Percentiles rank a stretch among this genome's conserved stretches.
phyloP scores from a whole-genome alignment of 352 stramenopile genomes.

The Phytophthora chlamydospora region DNA sequence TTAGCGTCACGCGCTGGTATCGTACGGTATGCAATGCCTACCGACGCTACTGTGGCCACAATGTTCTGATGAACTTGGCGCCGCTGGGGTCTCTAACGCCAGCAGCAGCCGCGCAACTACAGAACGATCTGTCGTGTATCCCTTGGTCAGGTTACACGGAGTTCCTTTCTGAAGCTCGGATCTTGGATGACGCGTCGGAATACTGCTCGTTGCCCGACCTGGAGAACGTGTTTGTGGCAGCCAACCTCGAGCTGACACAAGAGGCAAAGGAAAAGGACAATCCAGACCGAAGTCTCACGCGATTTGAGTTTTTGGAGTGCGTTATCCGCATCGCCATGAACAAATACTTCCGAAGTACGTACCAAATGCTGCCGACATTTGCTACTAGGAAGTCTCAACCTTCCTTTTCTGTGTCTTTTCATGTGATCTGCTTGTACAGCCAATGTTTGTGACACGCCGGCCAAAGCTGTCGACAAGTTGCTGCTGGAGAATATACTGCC shows the following conservation, averaged over 20 bases:
- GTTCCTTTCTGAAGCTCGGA: slow-evolving; percentile 63
- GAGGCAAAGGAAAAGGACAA: slow-evolving; percentile 86
- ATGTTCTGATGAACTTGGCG: slow-evolving; percentile 59
- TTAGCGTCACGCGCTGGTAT: slow-evolving; percentile 57
- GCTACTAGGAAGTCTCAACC: not conserved
- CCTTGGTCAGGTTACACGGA: slow-evolving; percentile 78
- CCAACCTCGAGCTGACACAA: slow-evolving; percentile 78
- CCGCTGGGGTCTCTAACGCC: slow-evolving; percentile 44
- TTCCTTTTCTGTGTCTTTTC: slow-evolving; percentile 7
- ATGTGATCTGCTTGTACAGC: slow-evolving; percentile 34
- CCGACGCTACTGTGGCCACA: slow-evolving; percentile 69
- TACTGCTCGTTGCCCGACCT: slow-evolving; percentile 70
- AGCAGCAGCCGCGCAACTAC: slow-evolving; percentile 54
- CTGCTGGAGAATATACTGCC: slow-evolving; percentile 61
- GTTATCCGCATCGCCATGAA: slow-evolving; percentile 82
- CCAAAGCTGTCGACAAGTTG: slow-evolving; percentile 75
- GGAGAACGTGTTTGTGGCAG: slow-evolving; percentile 84
- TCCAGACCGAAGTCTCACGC: slow-evolving; percentile 73
- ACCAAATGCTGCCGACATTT: not conserved
- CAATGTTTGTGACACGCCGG: slow-evolving; percentile 66
- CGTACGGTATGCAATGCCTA: slow-evolving; percentile 66
- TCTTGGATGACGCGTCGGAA: slow-evolving; percentile 74
- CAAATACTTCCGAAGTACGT: slow-evolving; percentile 75
- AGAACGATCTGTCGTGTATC: slow-evolving; percentile 73
- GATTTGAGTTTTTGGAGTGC: slow-evolving; percentile 81